Percentiles rank a stretch among this genome's conserved stretches.
Conservation (phyloP, 108 stramenopile genomes). For the Mediolabrus comicus region DNA sequence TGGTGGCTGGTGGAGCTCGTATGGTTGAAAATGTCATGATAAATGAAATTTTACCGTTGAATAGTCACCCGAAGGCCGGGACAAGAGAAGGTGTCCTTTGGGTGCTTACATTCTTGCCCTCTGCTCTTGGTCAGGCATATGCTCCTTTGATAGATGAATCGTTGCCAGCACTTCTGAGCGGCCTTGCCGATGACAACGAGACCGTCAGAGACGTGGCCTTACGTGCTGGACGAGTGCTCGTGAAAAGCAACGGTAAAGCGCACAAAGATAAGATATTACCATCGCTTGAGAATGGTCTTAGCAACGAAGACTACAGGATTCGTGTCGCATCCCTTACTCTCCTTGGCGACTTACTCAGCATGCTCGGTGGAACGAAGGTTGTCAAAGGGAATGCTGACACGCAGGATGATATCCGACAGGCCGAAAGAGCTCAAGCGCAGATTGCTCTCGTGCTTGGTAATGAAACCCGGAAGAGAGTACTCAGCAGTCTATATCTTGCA, state of each 20-base stretch:
- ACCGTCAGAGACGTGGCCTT: conserved; percentile 93
- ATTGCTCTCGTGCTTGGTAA: conserved; percentile 86
- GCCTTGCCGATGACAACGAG: conserved; percentile 95
- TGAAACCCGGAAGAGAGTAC: conserved; percentile 79
- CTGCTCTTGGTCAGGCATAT: conserved; percentile 86
- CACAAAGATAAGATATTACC: conserved; percentile 94
- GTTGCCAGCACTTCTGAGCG: conserved; percentile 91
- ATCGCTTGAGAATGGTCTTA: conserved; percentile 88
- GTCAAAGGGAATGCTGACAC: conserved; percentile 83
- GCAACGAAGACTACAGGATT: conserved; percentile 92
- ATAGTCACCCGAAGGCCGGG: conserved; percentile 80
- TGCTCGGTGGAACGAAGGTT: conserved; percentile 92
- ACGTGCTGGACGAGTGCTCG: conserved; percentile 94
- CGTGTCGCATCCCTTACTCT: conserved; percentile 93
- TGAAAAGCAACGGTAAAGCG: conserved; percentile 87
- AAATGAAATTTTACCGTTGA: conserved; percentile 89
- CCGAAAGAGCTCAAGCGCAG: conserved; percentile 83
- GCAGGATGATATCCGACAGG: conserved; percentile 86
- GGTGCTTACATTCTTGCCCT: conserved; percentile 98
- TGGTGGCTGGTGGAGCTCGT: conserved; percentile 76
- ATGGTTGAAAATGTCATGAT: conserved; percentile 73
- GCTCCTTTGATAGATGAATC: conserved; percentile 79
- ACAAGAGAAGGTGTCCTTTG: conserved; percentile 98
- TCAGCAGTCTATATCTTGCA: conserved; percentile 92
- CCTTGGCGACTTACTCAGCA: conserved; percentile 92